These are phyloP conservation scores for Ambrosiella cleistominuta DNA, from an alignment of 2,329 filamentous ascomycete species.

Conservation along the genomic window DNA sequence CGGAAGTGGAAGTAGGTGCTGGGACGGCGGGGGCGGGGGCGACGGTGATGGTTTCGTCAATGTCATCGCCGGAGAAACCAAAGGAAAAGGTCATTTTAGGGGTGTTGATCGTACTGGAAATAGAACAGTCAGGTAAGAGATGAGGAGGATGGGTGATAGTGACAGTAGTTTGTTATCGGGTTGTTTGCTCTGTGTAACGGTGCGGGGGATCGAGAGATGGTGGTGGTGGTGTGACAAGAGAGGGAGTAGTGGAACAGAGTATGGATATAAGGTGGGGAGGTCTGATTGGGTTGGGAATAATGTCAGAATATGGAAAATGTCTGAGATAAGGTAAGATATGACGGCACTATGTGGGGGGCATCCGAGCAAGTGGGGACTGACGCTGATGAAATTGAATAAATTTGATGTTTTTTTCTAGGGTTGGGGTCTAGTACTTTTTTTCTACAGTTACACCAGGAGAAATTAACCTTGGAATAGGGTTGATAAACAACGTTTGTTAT, in stretches of 20 bases:
- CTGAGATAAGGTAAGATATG: too few species aligned
- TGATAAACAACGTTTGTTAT: too few species aligned
- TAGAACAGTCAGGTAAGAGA: too few species aligned
- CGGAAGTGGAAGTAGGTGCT: too few species aligned
- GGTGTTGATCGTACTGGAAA: too few species aligned
- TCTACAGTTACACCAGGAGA: too few species aligned
- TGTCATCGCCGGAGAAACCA: constrained; percentile 45
- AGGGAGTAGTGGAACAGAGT: neutral
- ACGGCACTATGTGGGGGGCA: neutral
- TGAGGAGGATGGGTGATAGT: neutral
- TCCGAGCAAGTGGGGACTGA: neutral
- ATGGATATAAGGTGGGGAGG: neutral
- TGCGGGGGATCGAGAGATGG: neutral
- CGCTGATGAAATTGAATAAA: neutral
- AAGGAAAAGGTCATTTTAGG: constrained; percentile 37
- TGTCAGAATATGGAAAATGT: too few species aligned
- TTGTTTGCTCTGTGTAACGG: neutral
- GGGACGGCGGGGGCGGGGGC: constrained; percentile 13
- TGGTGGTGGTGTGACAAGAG: neutral
- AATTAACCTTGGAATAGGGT: too few species aligned
- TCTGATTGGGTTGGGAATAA: too few species aligned
- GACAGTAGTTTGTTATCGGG: neutral
- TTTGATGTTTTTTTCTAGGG: neutral
- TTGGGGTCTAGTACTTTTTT: neutral
- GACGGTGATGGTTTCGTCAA: constrained; percentile 29